phyloP scores from a whole-genome alignment of 352 stramenopile species.

The Plasmopara viticola region DNA sequence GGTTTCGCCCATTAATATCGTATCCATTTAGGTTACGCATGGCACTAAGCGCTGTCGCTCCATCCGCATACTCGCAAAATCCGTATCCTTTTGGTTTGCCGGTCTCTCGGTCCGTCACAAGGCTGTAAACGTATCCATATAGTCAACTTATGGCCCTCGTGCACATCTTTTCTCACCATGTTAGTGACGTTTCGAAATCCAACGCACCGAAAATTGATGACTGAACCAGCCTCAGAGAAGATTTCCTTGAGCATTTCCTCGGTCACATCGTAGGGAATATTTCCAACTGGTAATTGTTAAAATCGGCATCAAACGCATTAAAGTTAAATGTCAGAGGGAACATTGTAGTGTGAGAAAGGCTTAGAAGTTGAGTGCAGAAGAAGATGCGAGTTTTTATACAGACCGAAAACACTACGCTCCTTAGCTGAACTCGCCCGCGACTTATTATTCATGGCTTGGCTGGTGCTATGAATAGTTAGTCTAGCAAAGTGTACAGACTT shows the following conservation, averaged over 20 bases:
- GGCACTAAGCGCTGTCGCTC: constrained; percentile 71
- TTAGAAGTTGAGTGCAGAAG: not conserved
- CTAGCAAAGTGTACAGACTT: no score
- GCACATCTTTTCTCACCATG: no score
- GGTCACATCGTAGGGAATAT: constrained; percentile 86
- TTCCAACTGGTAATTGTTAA: constrained; percentile 50
- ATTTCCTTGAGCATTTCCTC: constrained; percentile 85
- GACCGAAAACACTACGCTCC: constrained; percentile 84
- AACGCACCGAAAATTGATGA: constrained; percentile 78
- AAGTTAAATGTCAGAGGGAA: no score
- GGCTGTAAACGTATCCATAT: constrained; percentile 22
- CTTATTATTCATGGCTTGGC: constrained; percentile 25
- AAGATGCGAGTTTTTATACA: constrained; percentile 14
- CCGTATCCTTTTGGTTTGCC: constrained; percentile 83
- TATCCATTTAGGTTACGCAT: constrained; percentile 86
- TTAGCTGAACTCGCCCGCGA: constrained; percentile 60
- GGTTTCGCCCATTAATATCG: constrained; percentile 77
- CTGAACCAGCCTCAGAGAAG: constrained; percentile 75
- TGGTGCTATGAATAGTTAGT: no score
- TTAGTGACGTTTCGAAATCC: no score
- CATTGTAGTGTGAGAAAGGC: no score
- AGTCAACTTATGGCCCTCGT: no score
- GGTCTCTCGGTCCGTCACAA: constrained; percentile 78
- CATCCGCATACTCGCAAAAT: constrained; percentile 83
- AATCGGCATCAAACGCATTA: constrained; percentile 6